Evolutionary conservation across 202 grass and related monocot genomes (phyloP).

Genomic region (Panicum hallii): DNA sequence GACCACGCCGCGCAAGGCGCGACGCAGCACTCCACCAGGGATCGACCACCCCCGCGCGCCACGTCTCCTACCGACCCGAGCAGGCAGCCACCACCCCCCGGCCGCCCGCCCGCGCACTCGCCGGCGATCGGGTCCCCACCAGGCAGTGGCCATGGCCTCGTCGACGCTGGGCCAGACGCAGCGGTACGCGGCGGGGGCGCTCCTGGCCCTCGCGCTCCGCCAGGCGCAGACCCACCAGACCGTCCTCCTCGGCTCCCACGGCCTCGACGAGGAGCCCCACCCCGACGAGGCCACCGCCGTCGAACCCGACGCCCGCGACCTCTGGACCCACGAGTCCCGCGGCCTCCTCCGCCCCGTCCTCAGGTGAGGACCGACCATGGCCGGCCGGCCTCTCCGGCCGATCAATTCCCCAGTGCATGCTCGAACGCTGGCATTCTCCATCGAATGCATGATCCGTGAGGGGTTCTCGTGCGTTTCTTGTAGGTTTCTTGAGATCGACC

Average conservation of each 20-base stretch:
- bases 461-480: not conserved
- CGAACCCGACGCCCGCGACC: constrained; percentile 50
- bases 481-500: constrained; percentile 92
- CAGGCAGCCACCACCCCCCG: not conserved
- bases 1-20: not conserved
- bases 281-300: constrained; percentile 25
- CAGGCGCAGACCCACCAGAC: constrained; percentile 97
- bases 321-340: constrained; percentile 89
- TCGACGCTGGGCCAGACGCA: constrained; percentile 80
- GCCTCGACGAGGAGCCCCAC: constrained; percentile 47
- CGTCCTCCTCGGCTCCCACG: constrained; percentile 72
- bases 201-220: constrained; percentile 84
- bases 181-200: constrained; percentile 90
- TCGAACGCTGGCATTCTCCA: not conserved
- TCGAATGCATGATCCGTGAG: not conserved
- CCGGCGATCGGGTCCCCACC: not conserved
- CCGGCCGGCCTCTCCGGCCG: not conserved
- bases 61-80: constrained; percentile 5
- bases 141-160: constrained; percentile 59
- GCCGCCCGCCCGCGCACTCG: not conserved
- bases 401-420: not conserved
- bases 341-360: constrained; percentile 92
- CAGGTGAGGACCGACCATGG: constrained; percentile 45
- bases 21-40: not conserved
- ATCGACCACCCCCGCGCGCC: not conserved